Evolutionary conservation across 1,284 basidiomycete species (phyloP), one percentile per base, ranked within the genome.

Genomic region (Gymnopus androsaceus): DNA sequence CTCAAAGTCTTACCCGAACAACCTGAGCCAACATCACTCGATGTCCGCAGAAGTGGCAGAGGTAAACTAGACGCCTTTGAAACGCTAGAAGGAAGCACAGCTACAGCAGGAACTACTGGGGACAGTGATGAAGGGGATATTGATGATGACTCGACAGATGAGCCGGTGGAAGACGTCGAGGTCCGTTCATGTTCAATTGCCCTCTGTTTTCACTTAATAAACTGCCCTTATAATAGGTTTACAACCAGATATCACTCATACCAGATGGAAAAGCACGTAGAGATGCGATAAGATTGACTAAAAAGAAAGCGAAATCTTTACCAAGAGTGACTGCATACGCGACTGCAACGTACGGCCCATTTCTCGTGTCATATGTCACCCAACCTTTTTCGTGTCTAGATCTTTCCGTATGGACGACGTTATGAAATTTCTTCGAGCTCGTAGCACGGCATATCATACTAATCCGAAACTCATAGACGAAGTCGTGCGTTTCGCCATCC

Each of bases 301-400:
- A 96, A 74, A 93, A 91, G 71, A 95, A 95, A 67, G 94, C 95
- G 33, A 94, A 95, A 63, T 93, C 90, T 40, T 72, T 98, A 30
- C 94, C 95, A n/a, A 78, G 95, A 62, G 95, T 96, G 17, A 97
- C 95, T 3, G 95, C 95, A 2, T 98, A 97, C 73, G 93, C 94
- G 54, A 98, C 95, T 14, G 93, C 95, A 36, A 88, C 85, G 92
- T 95, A 71, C 64, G 82, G 72, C 4, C 11, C 19, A 23, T 33
- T 37, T 28, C 28, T 28, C 31, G 14, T 41, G 12, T 33, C 28
- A 25, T 49, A 56, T 57, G 54, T 30, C 23, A 33, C 19, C 40
- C 31, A 19, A 52, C 17, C 7, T 19, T 9, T 46, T 45, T 57
- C 27, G 27, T 57, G 46, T 51, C 23, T 58, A 93, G 94, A 44